Evolutionary conservation across 108 stramenopile genomes (phyloP).

Genomic region (Fistulifera solaris): DNA sequence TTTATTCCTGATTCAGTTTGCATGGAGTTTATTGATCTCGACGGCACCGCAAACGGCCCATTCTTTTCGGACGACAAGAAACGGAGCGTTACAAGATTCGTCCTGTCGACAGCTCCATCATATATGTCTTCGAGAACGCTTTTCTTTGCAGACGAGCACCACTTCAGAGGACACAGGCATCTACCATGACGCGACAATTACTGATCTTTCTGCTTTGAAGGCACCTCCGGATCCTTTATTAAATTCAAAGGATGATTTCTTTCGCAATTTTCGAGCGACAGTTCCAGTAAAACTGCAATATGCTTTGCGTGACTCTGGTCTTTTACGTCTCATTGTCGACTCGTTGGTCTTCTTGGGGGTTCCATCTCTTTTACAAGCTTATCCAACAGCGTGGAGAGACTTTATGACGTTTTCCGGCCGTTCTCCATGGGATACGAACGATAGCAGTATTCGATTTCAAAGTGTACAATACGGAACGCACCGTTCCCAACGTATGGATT

Average conservation of each 20-base stretch:
- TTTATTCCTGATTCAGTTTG: no score
- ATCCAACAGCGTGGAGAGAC: conserved; percentile 5
- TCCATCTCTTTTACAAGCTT: not conserved
- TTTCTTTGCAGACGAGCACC: not conserved
- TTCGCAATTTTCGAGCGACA: conserved; percentile 4
- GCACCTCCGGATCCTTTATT: no score
- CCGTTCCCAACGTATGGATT: not conserved
- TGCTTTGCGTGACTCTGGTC: conserved; percentile 6
- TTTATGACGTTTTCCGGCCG: conserved; percentile 1
- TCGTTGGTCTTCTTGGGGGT: not conserved
- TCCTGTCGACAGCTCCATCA: no score
- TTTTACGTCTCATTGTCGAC: conserved; percentile 2
- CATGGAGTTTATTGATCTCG: no score
- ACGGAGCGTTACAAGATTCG: no score
- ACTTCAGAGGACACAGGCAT: no score
- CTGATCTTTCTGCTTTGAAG: no score
- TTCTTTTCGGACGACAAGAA: no score
- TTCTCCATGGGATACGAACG: not conserved
- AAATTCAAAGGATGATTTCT: not conserved
- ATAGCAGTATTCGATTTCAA: not conserved
- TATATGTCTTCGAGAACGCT: no score
- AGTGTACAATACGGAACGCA: conserved; percentile 5
- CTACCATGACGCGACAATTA: no score
- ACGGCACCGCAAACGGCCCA: no score
- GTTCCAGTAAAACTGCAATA: conserved; percentile 1